phyloP scores from a whole-genome alignment of 768 basidiomycete species.

The Naematelia encephala region DNA sequence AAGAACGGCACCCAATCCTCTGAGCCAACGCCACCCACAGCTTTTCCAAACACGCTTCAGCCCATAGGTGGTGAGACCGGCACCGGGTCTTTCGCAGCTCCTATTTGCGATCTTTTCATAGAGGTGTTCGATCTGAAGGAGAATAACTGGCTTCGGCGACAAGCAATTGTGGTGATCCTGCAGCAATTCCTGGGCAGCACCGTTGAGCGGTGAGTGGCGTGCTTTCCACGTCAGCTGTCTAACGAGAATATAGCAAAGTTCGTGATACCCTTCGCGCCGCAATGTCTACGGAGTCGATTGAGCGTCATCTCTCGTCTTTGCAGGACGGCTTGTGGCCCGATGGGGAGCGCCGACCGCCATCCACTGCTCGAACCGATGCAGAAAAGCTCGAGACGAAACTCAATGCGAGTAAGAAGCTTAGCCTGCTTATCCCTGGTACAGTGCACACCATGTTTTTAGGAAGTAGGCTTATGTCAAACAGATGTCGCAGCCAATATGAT shows the following conservation, averaged over 20 bases:
- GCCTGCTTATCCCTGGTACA: constrained; percentile 83
- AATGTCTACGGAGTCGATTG: constrained; percentile 66
- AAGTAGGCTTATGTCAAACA: constrained; percentile 44
- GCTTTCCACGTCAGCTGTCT: neutral
- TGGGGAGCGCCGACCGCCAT: constrained; percentile 66
- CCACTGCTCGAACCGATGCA: constrained; percentile 67
- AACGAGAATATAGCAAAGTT: constrained; percentile 63
- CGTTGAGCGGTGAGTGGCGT: constrained; percentile 72
- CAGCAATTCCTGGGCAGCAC: constrained; percentile 95
- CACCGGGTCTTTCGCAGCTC: constrained; percentile 81
- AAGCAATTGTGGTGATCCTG: constrained; percentile 92
- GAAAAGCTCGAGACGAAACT: constrained; percentile 77
- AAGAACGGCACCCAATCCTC: neutral
- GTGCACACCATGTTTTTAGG: neutral
- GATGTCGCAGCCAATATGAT: constrained; percentile 97
- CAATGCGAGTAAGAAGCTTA: constrained; percentile 85
- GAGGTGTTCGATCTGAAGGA: constrained; percentile 93
- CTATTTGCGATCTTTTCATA: constrained; percentile 88
- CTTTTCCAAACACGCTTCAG: constrained; percentile 35
- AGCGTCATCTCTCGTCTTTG: constrained; percentile 65
- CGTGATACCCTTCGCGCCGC: constrained; percentile 69
- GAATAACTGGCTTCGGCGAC: constrained; percentile 92
- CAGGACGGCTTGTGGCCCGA: constrained; percentile 78
- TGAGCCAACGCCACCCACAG: neutral
- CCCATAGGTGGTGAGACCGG: constrained; percentile 84